A percentile compares a stretch with the other conserved stretches of the same genome.
Evolutionary conservation across 2,329 filamentous ascomycete genomes (phyloP).

Genomic region (Pseudogymnoascus sp.): DNA sequence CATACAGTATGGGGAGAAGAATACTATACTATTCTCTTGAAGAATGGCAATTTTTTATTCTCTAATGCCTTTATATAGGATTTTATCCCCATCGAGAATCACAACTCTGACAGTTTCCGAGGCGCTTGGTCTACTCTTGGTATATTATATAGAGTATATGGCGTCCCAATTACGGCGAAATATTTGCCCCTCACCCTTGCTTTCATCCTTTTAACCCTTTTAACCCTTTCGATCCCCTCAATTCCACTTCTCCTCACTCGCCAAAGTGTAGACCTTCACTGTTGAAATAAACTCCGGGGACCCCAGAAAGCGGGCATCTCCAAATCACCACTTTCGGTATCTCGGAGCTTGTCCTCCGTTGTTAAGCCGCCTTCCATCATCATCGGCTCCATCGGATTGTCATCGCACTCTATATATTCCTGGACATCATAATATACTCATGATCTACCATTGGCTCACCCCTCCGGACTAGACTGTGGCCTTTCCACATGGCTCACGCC

Average conservation of each 20-base stretch:
- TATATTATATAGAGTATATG: background rate
- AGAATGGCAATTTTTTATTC: background rate
- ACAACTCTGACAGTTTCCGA: background rate
- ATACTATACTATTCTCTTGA: background rate
- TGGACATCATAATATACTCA: background rate
- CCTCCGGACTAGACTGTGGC: background rate
- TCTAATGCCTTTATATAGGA: background rate
- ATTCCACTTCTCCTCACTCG: background rate
- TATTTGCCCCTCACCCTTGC: background rate
- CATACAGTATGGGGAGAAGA: background rate
- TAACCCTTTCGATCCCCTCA: background rate
- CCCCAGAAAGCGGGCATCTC: background rate
- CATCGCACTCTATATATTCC: background rate
- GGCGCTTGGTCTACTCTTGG: background rate
- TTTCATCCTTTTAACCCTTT: background rate
- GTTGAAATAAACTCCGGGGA: background rate
- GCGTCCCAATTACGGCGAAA: slow-evolving; percentile 2
- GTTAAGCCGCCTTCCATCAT: background rate
- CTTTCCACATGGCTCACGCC: background rate
- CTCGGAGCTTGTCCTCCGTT: background rate
- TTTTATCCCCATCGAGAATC: background rate
- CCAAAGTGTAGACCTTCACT: background rate
- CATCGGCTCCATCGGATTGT: background rate
- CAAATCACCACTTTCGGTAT: background rate
- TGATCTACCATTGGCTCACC: background rate